These are phyloP conservation scores for Obba rivulosa DNA, from an alignment of 768 basidiomycete species.

Conservation along the genomic window DNA sequence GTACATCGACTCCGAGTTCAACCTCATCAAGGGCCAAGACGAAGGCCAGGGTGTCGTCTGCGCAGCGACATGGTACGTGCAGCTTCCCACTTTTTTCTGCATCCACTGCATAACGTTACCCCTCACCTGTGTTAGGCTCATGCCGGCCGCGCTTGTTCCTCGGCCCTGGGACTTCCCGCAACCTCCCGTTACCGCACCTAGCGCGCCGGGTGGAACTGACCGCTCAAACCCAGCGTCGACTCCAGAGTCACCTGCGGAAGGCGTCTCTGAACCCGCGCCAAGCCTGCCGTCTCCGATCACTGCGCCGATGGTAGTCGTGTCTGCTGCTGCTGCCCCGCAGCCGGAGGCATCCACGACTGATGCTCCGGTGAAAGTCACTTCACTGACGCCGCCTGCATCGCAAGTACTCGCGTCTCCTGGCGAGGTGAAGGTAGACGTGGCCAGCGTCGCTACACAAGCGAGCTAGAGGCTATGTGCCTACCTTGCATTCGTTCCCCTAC, in stretches of 20 bases:
- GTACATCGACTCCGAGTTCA: constrained; percentile 74
- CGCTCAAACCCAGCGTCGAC: not conserved
- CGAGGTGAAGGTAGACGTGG: too few relatives aligned
- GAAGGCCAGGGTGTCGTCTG: constrained; percentile 77
- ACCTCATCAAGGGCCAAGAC: constrained; percentile 55
- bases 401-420: not conserved
- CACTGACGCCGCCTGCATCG: constrained; percentile 15
- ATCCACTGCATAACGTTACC: not conserved
- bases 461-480: too few relatives aligned
- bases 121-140: constrained; percentile 41
- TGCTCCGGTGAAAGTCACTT: constrained; percentile 15
- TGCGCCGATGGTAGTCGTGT: constrained; percentile 4
- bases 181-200: constrained; percentile 25
- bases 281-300: constrained; percentile 1
- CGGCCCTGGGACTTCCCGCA: constrained; percentile 74
- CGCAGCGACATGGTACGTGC: constrained; percentile 76
- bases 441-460: too few relatives aligned
- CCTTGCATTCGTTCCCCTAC: too few relatives aligned
- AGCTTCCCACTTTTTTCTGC: not conserved
- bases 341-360: constrained; percentile 1
- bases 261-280: constrained; percentile 3
- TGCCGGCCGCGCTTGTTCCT: constrained; percentile 75
- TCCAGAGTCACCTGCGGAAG: not conserved
- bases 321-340: constrained; percentile 2
- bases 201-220: not conserved